Base-by-base conservation (phyloP, 2,329 filamentous ascomycete species). In the Alternaria novae-zelandiae region DNA sequence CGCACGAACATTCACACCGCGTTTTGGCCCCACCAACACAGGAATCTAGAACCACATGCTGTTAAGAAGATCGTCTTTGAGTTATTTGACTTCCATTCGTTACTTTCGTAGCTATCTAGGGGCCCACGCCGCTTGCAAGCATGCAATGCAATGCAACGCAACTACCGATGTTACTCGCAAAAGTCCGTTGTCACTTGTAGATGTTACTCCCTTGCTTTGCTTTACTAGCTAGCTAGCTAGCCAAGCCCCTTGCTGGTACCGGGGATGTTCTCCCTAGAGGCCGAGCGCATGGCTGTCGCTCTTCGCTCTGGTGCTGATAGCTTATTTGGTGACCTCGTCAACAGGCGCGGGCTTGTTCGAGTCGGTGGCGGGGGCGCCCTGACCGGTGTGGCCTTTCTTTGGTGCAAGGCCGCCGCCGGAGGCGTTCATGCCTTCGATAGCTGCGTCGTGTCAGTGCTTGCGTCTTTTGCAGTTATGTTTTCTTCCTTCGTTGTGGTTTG, bases 361-460 rank as follows among this genome's bases (percentile, higher is more conserved):
- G 58, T 74, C 70, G 20, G 41, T n/a, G 7, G 41, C 64, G 23
- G 54, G 20, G 4, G 12, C 43, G 57, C 69, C 73, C 49, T 74
- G 70, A 23, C 66, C 68, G 0, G 71, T 66, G 36, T 58, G 43
- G 23, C 61, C 63, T 6, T 47, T 45, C 28, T 69, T 61, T 26
- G 65, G 71, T 8, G 57, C 61, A 26, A 65, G 69, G 15, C 78
- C 77, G 55, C 76, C 78, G 30, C 78, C 79, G 13, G 74, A 77
- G 12, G 75, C 78, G 61, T 70, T 72, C 74, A 80, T 66, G 59
- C 77, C 78, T 54, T 76, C 72, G 47, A 80, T 49, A 5, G 74
- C 73, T 72, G 50, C 41, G n/a, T 21, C 9, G 28, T 10, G 46
- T 67, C 17, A 61, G 54, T 47, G 8, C 17, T 23, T 45, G 9